phyloP scores from a whole-genome alignment of 768 basidiomycete species.

The Boletus rubroflammeus region DNA sequence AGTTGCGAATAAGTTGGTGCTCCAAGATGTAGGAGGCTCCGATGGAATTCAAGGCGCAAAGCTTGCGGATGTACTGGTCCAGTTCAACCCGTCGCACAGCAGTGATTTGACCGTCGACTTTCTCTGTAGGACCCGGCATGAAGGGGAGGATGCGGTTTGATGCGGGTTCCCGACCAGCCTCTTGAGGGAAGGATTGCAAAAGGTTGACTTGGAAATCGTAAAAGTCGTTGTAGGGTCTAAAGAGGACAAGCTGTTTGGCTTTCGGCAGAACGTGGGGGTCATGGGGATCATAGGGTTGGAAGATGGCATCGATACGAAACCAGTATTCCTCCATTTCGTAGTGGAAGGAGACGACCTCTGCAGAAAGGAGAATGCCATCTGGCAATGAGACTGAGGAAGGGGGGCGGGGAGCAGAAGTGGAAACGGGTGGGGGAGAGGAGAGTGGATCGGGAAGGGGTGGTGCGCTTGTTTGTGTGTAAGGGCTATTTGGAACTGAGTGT shows the following conservation, averaged over 20 bases:
- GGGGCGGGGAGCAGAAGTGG: slow-evolving; percentile 28
- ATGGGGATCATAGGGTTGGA: slow-evolving; percentile 72
- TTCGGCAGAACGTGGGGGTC: slow-evolving; percentile 56
- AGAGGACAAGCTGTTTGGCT: slow-evolving; percentile 79
- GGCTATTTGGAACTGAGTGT: slow-evolving; percentile 42
- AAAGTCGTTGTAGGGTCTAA: slow-evolving; percentile 96
- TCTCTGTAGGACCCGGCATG: slow-evolving; percentile 92
- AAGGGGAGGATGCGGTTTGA: slow-evolving; percentile 81
- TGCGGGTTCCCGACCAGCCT: slow-evolving; percentile 76
- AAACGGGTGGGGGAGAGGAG: slow-evolving; percentile 5
- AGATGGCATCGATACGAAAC: slow-evolving; percentile 91
- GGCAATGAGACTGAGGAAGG: slow-evolving; percentile 53
- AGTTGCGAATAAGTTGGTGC: slow-evolving; percentile 73
- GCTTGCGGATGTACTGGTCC: slow-evolving; percentile 79
- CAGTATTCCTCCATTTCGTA: slow-evolving; percentile 95
- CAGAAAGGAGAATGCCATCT: slow-evolving; percentile 80
- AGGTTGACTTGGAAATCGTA: slow-evolving; percentile 94
- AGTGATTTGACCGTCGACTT: slow-evolving; percentile 82
- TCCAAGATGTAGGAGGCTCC: slow-evolving; percentile 80
- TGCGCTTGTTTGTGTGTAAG: slow-evolving; percentile 30
- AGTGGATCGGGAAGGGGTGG: slow-evolving; percentile 10
- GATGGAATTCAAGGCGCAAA: slow-evolving; percentile 65
- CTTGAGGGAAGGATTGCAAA: slow-evolving; percentile 81
- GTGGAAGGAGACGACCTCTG: slow-evolving; percentile 95
- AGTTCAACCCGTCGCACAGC: slow-evolving; percentile 77